Percentiles rank a stretch among this genome's conserved stretches.
Conservation (phyloP, 2,329 filamentous ascomycete genomes). For the Verruconis gallopava region DNA sequence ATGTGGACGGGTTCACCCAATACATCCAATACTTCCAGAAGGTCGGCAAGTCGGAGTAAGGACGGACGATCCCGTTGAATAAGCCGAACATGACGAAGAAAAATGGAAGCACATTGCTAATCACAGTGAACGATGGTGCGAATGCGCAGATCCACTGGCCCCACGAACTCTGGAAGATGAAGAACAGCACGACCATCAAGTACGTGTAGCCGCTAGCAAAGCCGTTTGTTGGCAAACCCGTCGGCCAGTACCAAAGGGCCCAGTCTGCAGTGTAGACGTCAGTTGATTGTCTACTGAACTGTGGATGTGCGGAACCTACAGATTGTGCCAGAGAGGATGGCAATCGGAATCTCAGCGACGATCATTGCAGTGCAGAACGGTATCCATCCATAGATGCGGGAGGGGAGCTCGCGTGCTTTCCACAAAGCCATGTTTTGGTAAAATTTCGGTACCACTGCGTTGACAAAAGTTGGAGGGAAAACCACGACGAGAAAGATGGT, state of each 20-base stretch:
- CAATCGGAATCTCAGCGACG: constrained; percentile 54
- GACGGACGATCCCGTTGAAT: constrained; percentile 50
- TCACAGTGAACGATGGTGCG: constrained; percentile 65
- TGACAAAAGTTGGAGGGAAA: constrained; percentile 24
- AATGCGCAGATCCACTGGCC: constrained; percentile 52
- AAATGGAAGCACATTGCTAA: constrained; percentile 60
- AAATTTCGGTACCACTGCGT: constrained; percentile 47
- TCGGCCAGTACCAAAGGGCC: constrained; percentile 60
- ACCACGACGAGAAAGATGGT: constrained; percentile 38
- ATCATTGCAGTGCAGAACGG: constrained; percentile 58
- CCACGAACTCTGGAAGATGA: constrained; percentile 58
- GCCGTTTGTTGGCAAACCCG: constrained; percentile 26
- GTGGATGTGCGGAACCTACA: not conserved
- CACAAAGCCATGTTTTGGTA: constrained; percentile 31
- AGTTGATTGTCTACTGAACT: not conserved
- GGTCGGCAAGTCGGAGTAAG: constrained; percentile 44
- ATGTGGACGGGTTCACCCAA: constrained; percentile 52
- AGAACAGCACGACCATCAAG: constrained; percentile 57
- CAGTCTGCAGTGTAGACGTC: constrained; percentile 38
- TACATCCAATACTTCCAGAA: constrained; percentile 71
- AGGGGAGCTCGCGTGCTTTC: constrained; percentile 47
- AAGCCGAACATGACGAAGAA: constrained; percentile 66
- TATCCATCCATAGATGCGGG: constrained; percentile 60
- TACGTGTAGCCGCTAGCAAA: constrained; percentile 61
- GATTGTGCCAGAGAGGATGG: constrained; percentile 4